Conservation (phyloP, 345 rosid genomes). For the Aurinia saxatilis region DNA sequence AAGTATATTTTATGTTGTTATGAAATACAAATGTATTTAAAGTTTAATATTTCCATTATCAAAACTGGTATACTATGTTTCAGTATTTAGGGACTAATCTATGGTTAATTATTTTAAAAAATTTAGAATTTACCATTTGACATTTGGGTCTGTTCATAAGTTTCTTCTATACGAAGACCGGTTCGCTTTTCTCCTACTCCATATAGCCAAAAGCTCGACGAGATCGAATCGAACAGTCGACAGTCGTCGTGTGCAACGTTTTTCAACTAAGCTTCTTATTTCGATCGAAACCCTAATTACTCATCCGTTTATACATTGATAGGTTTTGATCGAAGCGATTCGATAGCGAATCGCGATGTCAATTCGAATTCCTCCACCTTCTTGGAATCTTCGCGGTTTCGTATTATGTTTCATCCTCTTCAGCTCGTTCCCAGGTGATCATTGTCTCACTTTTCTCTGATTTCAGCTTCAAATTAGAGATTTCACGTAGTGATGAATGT, state of each 20-base stretch:
- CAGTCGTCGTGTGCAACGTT: background rate
- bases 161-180: background rate
- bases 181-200: constrained; percentile 7
- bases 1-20: too few species aligned
- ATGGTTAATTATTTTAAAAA: too few species aligned
- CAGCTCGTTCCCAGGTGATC: constrained; percentile 23
- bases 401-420: constrained; percentile 14
- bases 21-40: too few species aligned
- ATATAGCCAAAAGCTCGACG: constrained; percentile 12
- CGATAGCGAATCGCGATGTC: constrained; percentile 18
- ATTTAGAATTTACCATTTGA: too few species aligned
- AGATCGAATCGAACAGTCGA: constrained; percentile 17
- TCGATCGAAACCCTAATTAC: background rate
- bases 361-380: constrained; percentile 1
- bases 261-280: background rate
- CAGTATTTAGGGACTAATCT: too few species aligned
- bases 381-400: constrained; percentile 8
- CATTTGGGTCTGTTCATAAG: too few species aligned
- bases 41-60: too few species aligned
- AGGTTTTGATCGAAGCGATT: constrained; percentile 8
- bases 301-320: too few species aligned
- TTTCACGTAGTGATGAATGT: background rate
- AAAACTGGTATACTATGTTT: too few species aligned
- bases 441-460: background rate
- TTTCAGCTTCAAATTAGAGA: background rate